phyloP scores from a whole-genome alignment of 495 filamentous ascomycete species.

The Aspergillus campestris region DNA sequence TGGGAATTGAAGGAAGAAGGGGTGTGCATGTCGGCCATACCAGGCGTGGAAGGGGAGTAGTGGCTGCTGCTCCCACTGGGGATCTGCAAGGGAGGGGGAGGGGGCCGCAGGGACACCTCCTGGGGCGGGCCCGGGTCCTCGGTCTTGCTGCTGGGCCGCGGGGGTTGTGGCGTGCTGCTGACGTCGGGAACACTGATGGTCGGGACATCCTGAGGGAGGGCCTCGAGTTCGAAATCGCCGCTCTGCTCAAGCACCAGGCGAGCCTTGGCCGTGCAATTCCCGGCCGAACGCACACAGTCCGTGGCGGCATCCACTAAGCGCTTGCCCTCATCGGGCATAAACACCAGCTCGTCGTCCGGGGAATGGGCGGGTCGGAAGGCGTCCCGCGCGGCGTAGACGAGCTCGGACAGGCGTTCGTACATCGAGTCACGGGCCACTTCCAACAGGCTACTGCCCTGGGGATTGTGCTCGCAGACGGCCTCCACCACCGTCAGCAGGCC shows the following conservation, averaged over 20 bases:
- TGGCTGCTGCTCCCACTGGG: constrained; percentile 18
- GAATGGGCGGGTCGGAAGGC: constrained; percentile 55
- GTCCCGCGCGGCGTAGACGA: constrained; percentile 72
- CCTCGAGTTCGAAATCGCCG: constrained; percentile 86
- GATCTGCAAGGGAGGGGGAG: constrained; percentile 35
- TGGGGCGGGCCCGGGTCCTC: constrained; percentile 11
- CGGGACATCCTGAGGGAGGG: constrained; percentile 38
- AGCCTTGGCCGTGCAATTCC: constrained; percentile 82
- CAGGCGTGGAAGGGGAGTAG: constrained; percentile 31
- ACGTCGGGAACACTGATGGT: not conserved
- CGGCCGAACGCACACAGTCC: constrained; percentile 79
- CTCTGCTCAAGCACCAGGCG: constrained; percentile 80
- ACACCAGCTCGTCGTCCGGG: constrained; percentile 60
- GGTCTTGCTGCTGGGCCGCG: constrained; percentile 3
- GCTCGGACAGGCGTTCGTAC: constrained; percentile 68
- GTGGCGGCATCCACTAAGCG: constrained; percentile 75
- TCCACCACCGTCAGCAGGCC: constrained; percentile 73
- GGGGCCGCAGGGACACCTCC: constrained; percentile 27
- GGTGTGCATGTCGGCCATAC: constrained; percentile 33
- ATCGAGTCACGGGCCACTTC: constrained; percentile 65
- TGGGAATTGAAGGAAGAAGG: constrained; percentile 36
- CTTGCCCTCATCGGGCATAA: constrained; percentile 73
- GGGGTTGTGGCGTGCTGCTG: constrained; percentile 17
- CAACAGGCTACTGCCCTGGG: constrained; percentile 52
- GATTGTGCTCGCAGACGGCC: constrained; percentile 70